phyloP scores from a whole-genome alignment of 2,329 filamentous ascomycete genomes.

The Pseudogymnoascus sp. region DNA sequence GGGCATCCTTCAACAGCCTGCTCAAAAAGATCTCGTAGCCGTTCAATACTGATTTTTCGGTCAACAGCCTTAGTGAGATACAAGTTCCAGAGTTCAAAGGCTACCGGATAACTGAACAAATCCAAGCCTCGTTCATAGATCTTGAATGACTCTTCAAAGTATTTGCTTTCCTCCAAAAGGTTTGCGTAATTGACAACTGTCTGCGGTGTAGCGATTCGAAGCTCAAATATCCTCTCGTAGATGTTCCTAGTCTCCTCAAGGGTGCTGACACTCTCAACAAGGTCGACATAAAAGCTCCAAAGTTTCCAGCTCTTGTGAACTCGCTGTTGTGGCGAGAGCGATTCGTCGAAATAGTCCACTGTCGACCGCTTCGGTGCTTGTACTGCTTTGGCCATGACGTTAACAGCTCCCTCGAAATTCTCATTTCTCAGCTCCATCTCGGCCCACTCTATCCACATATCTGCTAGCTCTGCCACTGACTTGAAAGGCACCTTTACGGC shows the following conservation, averaged over 20 bases:
- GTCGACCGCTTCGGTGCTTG: constrained; percentile 96
- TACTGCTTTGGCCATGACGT: constrained; percentile 94
- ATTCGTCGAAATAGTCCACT: constrained; percentile 99
- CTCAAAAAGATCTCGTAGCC: constrained; percentile 90
- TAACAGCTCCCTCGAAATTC: constrained; percentile 89
- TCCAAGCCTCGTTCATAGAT: constrained; percentile 93
- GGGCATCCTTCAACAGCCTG: constrained; percentile 93
- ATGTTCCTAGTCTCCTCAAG: constrained; percentile 89
- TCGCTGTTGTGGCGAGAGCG: constrained; percentile 83
- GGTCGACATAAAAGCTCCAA: constrained; percentile 98
- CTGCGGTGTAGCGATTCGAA: constrained; percentile 94
- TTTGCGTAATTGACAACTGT: constrained; percentile 99
- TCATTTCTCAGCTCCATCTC: constrained; percentile 96
- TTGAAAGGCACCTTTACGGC: constrained; percentile 97
- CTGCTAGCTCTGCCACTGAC: constrained; percentile 89
- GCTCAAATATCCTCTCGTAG: constrained; percentile 96
- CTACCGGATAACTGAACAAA: constrained; percentile 96
- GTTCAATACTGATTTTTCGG: constrained; percentile 90
- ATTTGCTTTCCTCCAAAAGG: constrained; percentile 85
- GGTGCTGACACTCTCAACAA: constrained; percentile 88
- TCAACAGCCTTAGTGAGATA: constrained; percentile 97
- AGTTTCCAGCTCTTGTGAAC: constrained; percentile 99
- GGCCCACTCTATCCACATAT: constrained; percentile 99
- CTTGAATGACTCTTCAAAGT: constrained; percentile 97
- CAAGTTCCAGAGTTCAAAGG: constrained; percentile 97